Evolutionary conservation across 2,329 filamentous ascomycete genomes (phyloP), one percentile per base, ranked within the genome.

Genomic region (Penicillium sp.): DNA sequence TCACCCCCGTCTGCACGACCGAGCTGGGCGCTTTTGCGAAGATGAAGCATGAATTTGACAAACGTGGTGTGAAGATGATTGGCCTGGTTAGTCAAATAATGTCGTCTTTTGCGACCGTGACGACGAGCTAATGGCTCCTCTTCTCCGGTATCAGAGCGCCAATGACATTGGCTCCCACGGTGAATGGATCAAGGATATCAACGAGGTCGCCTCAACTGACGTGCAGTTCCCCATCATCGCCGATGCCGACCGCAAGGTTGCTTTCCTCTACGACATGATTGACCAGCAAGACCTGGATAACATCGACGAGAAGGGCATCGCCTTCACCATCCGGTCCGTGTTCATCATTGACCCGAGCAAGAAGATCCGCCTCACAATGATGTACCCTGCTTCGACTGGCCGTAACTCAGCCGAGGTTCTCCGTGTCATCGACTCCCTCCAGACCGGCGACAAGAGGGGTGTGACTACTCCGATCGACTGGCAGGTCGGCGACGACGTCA

Each of bases 281-380:
- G 90, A 93, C 81, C 86, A 91, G 81, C 89, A 93, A 79, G 90
- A 93, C 77, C 86, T 88, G 71, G 91, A 88, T 82, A 93, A 92
- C 80, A 88, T 92, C 60, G 90, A 92, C 77, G 78, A 85, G 72
- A 91, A 92, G 85, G 89, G 69, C 69, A 90, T 94, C 69, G 92
- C 92, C 61, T 95, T 96, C 80, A 96, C 93, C 71, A 96, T 97
- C 81, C 91, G 93, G 73, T 92, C 90, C 69, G 93, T 97, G 75
- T 97, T 96, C 84, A 84, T 96, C 81, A 96, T 97, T 76, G 92
- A 97, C 82, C 92, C 93, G 66, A 88, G 86, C 80, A 96, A 96
- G 88, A 94, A 90, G 78, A 95, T 96, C 80, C 89, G 93, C 70
- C 87, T 93, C 76, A 96, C 92, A 76, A 91, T 96, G 82, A 89